Conservation (phyloP, 176 grass and related monocot genomes). For the Oryza glaberrima region DNA sequence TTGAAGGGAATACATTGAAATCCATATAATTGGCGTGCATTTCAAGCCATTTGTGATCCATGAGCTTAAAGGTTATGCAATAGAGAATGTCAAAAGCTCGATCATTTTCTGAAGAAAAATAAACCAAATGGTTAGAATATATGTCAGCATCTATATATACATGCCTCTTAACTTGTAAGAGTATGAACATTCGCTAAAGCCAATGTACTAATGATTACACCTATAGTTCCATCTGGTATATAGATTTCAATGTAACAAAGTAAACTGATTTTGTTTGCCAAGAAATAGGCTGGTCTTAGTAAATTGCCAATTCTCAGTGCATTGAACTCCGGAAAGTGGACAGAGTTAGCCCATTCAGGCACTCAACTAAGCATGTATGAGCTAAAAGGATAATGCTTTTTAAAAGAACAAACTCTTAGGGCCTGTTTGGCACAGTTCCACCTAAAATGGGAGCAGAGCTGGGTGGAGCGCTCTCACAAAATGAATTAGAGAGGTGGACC, state of each 20-base stretch:
- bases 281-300: neutral
- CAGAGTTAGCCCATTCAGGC: neutral
- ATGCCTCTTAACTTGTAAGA: neutral
- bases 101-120: conserved; percentile 76
- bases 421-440: no score
- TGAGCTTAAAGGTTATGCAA: conserved; percentile 88
- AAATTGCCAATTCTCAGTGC: neutral
- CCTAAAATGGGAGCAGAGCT: no score
- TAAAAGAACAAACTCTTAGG: neutral
- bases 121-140: conserved; percentile 2
- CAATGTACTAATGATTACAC: neutral
- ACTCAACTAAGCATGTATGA: conserved; percentile 8
- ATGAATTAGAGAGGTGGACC: no score
- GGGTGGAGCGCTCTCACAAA: no score
- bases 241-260: neutral
- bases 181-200: neutral
- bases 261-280: neutral
- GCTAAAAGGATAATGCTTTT: conserved; percentile 17
- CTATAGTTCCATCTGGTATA: conserved; percentile 4
- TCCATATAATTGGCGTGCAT: conserved; percentile 96
- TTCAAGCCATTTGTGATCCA: conserved; percentile 96
- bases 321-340: neutral
- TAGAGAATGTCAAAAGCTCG: conserved; percentile 91
- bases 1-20: conserved; percentile 74
- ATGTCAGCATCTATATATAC: neutral